A percentile compares a stretch with the other conserved stretches of the same genome.
Conservation (phyloP, 805 yeast species). For the Teunomyces panamensis region DNA sequence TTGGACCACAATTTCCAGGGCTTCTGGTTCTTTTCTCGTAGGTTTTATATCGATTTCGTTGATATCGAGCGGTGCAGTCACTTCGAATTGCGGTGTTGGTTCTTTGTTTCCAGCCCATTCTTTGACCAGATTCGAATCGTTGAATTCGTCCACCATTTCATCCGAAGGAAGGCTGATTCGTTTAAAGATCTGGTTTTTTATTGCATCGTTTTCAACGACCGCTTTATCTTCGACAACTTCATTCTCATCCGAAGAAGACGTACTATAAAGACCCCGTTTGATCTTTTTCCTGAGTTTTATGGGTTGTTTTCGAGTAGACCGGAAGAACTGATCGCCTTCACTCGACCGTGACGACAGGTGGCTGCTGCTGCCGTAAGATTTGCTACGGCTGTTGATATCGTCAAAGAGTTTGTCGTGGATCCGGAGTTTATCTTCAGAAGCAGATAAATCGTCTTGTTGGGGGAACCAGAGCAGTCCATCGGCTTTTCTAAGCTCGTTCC, state of each 20-base stretch:
- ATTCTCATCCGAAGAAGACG: background rate
- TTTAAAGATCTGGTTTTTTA: constrained; percentile 9
- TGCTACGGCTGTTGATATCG: background rate
- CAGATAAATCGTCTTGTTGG: background rate
- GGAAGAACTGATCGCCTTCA: constrained; percentile 1
- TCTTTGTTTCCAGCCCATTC: background rate
- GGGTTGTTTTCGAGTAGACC: background rate
- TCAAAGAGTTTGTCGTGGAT: constrained; percentile 28
- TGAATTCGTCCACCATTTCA: background rate
- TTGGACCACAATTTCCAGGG: background rate
- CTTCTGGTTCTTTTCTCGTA: background rate
- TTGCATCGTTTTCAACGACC: background rate
- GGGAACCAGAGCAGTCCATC: constrained; percentile 56
- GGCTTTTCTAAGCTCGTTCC: constrained; percentile 48
- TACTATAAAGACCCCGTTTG: background rate
- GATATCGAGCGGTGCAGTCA: constrained; percentile 3
- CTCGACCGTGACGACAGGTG: constrained; percentile 7
- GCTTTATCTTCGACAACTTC: background rate
- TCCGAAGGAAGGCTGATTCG: constrained; percentile 6
- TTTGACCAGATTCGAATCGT: background rate
- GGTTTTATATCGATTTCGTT: constrained; percentile 4
- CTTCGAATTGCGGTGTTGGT: constrained; percentile 2
- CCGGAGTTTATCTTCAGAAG: constrained; percentile 9
- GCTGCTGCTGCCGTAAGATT: constrained; percentile 2
- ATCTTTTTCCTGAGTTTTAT: background rate